Percentiles rank a stretch among this genome's conserved stretches.
Evolutionary conservation across 805 yeast species (phyloP).

Genomic region (Ogataea glucozyma): DNA sequence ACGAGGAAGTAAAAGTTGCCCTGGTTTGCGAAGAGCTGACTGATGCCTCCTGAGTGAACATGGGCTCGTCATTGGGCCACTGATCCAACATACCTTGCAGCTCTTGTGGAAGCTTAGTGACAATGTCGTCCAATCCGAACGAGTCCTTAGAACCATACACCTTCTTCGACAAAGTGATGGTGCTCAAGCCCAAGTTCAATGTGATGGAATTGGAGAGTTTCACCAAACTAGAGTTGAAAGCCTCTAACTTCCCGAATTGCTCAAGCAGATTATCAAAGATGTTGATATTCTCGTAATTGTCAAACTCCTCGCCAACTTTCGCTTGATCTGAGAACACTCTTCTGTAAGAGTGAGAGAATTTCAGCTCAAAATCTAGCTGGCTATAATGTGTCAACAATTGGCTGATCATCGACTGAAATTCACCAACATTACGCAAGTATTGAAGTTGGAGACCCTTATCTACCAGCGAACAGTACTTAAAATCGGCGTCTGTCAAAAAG

Average conservation of each 20-base stretch:
- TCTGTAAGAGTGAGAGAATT: constrained; percentile 14
- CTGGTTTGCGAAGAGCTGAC: too few relatives aligned
- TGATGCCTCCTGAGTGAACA: background rate
- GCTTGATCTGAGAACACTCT: constrained; percentile 17
- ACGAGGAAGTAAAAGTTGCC: too few relatives aligned
- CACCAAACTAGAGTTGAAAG: constrained; percentile 5
- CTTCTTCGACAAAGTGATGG: constrained; percentile 10
- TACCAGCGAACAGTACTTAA: constrained; percentile 4
- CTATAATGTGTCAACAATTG: constrained; percentile 33
- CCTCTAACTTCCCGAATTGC: constrained; percentile 14
- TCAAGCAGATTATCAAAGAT: constrained; percentile 9
- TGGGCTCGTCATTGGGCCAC: constrained; percentile 17
- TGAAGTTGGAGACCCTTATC: constrained; percentile 3
- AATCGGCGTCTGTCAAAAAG: constrained; percentile 5
- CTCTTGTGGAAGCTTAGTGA: constrained; percentile 11
- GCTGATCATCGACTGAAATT: constrained; percentile 38
- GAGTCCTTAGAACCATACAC: background rate
- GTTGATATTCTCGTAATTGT: constrained; percentile 1
- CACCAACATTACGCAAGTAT: constrained; percentile 25
- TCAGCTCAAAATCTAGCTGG: constrained; percentile 14
- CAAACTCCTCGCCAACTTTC: background rate
- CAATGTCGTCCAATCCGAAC: constrained; percentile 5
- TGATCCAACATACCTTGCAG: constrained; percentile 17
- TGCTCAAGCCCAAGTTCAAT: constrained; percentile 16
- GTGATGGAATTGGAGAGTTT: constrained; percentile 9